Percentiles rank a stretch among this genome's conserved stretches.
phyloP scores from a whole-genome alignment of 169 alveolate genomes.

The Eimeria brunetti region DNA sequence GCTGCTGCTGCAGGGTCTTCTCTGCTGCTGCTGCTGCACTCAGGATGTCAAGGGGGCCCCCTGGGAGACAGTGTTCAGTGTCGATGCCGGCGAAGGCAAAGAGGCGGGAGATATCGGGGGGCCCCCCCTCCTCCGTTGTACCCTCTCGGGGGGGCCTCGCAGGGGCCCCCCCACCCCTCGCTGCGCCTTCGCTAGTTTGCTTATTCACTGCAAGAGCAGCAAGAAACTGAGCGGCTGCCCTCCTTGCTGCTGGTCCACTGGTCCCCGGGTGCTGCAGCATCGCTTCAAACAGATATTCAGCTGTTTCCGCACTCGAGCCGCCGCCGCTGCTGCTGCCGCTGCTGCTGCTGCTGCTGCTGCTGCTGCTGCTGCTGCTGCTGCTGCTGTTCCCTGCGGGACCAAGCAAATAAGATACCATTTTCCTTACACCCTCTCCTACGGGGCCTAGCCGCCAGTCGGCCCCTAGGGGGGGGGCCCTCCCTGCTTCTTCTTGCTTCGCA shows the following conservation, averaged over 20 bases:
- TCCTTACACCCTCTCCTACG: neutral
- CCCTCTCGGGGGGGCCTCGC: constrained; percentile 1
- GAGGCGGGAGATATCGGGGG: neutral
- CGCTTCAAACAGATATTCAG: neutral
- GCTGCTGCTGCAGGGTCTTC: neutral
- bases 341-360: too few species aligned
- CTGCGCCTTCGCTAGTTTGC: neutral
- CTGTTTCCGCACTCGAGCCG: neutral
- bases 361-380: too few species aligned
- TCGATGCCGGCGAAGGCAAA: constrained; percentile 6
- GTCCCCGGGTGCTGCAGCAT: neutral
- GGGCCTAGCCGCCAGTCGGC: neutral
- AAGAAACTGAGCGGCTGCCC: neutral
- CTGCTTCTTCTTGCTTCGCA: neutral
- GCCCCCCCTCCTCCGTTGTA: neutral
- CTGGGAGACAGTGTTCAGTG: constrained; percentile 13
- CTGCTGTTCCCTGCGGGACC: neutral
- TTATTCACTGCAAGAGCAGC: neutral
- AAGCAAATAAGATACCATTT: neutral
- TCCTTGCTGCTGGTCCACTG: neutral
- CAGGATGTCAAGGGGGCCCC: neutral
- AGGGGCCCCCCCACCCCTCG: neutral
- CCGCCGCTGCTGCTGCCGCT: too few species aligned
- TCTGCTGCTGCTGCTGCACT: constrained; percentile 1
- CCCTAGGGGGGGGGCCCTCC: neutral